Conservation (phyloP, 352 stramenopile species). For the Pilasporangium apinafurcum region DNA sequence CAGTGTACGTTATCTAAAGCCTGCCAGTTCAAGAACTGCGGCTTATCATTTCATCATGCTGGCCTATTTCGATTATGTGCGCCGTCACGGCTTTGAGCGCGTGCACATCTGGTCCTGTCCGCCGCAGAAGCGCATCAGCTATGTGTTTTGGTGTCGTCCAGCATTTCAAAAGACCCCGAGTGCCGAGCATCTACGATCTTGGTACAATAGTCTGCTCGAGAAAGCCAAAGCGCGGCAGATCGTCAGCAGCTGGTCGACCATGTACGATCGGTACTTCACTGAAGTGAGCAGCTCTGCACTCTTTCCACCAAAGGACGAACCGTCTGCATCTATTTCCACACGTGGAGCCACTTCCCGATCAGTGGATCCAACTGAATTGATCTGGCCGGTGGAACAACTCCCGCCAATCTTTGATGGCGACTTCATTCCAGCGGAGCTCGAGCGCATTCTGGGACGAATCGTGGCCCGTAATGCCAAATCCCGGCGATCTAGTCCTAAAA, state of each 20-base stretch:
- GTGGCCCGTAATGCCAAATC: conserved; percentile 56
- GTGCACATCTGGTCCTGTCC: conserved; percentile 97
- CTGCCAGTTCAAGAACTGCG: conserved; percentile 74
- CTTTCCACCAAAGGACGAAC: conserved; percentile 22
- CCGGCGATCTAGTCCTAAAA: conserved; percentile 45
- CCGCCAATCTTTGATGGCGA: conserved; percentile 81
- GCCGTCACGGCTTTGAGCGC: conserved; percentile 90
- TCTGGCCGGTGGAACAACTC: conserved; percentile 50
- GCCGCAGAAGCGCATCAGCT: conserved; percentile 93
- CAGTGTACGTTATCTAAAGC: conserved; percentile 78
- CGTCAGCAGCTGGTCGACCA: conserved; percentile 55
- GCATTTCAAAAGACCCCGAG: conserved; percentile 93
- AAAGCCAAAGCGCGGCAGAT: conserved; percentile 59
- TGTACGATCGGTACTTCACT: conserved; percentile 67
- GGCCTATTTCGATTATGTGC: conserved; percentile 94
- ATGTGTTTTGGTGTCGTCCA: conserved; percentile 97
- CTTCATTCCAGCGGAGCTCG: conserved; percentile 68
- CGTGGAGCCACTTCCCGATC: conserved; percentile 50
- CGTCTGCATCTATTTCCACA: conserved; percentile 24
- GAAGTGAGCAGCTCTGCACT: conserved; percentile 4
- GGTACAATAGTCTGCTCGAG: conserved; percentile 90
- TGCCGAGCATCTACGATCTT: conserved; percentile 89
- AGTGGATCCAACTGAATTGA: conserved; percentile 88
- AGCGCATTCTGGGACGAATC: conserved; percentile 67
- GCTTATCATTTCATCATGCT: conserved; percentile 95